Evolutionary conservation across 2,329 filamentous ascomycete species (phyloP).

Genomic region (Colletotrichum truncatum): DNA sequence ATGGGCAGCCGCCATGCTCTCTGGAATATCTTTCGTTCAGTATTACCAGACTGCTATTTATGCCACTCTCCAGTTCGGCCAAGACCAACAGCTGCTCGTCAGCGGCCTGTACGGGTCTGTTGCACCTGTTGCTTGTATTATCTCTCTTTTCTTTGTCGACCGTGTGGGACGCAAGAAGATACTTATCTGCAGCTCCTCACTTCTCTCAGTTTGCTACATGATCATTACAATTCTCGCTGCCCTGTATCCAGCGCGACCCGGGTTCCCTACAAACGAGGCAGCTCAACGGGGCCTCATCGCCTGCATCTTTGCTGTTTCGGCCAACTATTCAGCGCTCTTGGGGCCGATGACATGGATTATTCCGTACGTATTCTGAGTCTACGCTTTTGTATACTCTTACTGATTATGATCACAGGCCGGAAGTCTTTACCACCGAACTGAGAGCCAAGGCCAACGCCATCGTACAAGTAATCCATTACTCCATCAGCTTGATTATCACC

Average conservation of each 20-base stretch:
- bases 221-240: slow-evolving; percentile 51
- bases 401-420: slow-evolving; percentile 37
- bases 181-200: slow-evolving; percentile 44
- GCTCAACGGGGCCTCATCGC: slow-evolving; percentile 49
- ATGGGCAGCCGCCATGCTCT: slow-evolving; percentile 51
- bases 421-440: slow-evolving; percentile 50
- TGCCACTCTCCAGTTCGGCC: slow-evolving; percentile 46
- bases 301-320: slow-evolving; percentile 50
- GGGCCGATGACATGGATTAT: slow-evolving; percentile 54
- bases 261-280: slow-evolving; percentile 45
- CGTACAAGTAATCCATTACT: slow-evolving; percentile 51
- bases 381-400: no score
- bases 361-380: slow-evolving; percentile 39
- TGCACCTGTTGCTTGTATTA: slow-evolving; percentile 45
- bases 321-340: slow-evolving; percentile 46
- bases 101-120: slow-evolving; percentile 50
- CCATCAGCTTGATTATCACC: slow-evolving; percentile 49
- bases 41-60: slow-evolving; percentile 53
- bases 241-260: slow-evolving; percentile 44
- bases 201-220: slow-evolving; percentile 46
- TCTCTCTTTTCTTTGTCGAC: slow-evolving; percentile 50
- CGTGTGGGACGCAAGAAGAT: slow-evolving; percentile 46
- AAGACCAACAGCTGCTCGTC: slow-evolving; percentile 48
- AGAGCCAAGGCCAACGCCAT: slow-evolving; percentile 51
- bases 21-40: slow-evolving; percentile 52